Evolutionary conservation across 495 filamentous ascomycete genomes (phyloP).

Genomic region (Trypethelium eluteriae): DNA sequence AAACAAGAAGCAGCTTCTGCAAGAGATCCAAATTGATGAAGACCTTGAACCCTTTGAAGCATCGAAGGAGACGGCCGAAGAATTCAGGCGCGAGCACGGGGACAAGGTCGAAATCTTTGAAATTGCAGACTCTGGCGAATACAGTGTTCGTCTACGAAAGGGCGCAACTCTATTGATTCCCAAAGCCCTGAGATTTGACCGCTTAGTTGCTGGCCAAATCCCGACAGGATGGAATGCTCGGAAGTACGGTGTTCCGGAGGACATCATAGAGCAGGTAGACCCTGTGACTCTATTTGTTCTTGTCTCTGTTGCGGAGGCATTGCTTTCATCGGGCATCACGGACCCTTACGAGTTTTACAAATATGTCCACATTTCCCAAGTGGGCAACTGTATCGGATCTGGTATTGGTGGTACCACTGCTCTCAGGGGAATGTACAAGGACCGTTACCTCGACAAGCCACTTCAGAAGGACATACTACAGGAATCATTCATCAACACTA

Average conservation of each 20-base stretch:
- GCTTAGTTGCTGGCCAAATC: slow-evolving; percentile 91
- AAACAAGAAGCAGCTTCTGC: slow-evolving; percentile 94
- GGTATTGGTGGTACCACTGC: slow-evolving; percentile 92
- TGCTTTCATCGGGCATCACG: slow-evolving; percentile 91
- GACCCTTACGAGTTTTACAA: slow-evolving; percentile 99
- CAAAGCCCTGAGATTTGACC: slow-evolving; percentile 94
- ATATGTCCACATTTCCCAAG: slow-evolving; percentile 95
- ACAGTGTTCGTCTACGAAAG: slow-evolving; percentile 86
- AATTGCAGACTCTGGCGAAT: slow-evolving; percentile 90
- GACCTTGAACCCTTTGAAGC: slow-evolving; percentile 95
- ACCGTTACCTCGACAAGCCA: slow-evolving; percentile 93
- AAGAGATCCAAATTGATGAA: slow-evolving; percentile 94
- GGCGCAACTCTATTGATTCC: slow-evolving; percentile 89
- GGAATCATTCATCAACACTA: slow-evolving; percentile 99
- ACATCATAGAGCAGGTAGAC: slow-evolving; percentile 96
- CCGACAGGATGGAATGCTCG: slow-evolving; percentile 95
- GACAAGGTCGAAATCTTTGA: slow-evolving; percentile 98
- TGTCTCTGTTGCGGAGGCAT: slow-evolving; percentile 82
- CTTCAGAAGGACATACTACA: slow-evolving; percentile 98
- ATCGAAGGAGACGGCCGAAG: slow-evolving; percentile 92
- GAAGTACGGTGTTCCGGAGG: slow-evolving; percentile 90
- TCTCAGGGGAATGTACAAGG: slow-evolving; percentile 95
- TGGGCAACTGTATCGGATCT: slow-evolving; percentile 97
- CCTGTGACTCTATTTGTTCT: slow-evolving; percentile 92
- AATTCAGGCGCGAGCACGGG: slow-evolving; percentile 93